A percentile compares a stretch with the other conserved stretches of the same genome.
Conservation (phyloP, 495 filamentous ascomycete species). For the Penicillium waksmanii region DNA sequence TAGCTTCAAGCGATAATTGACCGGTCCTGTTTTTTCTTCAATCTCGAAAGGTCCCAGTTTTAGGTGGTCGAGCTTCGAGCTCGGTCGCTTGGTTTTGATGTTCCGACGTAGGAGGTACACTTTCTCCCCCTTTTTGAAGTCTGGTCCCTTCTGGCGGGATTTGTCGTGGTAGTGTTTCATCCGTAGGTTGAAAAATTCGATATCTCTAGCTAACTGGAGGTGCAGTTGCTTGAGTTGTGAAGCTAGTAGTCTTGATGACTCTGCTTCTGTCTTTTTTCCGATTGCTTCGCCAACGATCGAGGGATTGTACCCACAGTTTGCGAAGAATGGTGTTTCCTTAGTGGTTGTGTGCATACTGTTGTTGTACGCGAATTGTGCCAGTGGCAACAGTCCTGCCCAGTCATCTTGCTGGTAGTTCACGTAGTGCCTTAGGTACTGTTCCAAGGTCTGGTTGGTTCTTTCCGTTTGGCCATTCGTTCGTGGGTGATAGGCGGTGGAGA, state of each 20-base stretch:
- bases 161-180: neutral
- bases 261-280: neutral
- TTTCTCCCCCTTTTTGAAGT: constrained; percentile 9
- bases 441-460: constrained; percentile 19
- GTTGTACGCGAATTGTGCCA: constrained; percentile 34
- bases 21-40: constrained; percentile 11
- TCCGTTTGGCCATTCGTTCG: constrained; percentile 37
- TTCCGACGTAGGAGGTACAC: constrained; percentile 10
- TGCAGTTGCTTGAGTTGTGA: neutral
- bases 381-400: constrained; percentile 28
- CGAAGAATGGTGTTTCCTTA: constrained; percentile 23
- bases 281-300: neutral
- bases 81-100: constrained; percentile 13
- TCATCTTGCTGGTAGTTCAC: constrained; percentile 33
- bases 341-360: constrained; percentile 5
- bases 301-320: constrained; percentile 17
- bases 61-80: constrained; percentile 12
- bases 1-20: constrained; percentile 18
- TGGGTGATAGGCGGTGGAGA: constrained; percentile 34
- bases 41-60: constrained; percentile 15
- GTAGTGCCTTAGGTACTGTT: constrained; percentile 30
- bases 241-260: neutral
- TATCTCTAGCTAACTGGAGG: neutral
- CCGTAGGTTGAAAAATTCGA: neutral
- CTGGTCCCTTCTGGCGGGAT: neutral